Percentiles rank a stretch among this genome's conserved stretches.
Conservation (phyloP, 2,329 filamentous ascomycete species). For the Talaromyces rugulosus region DNA sequence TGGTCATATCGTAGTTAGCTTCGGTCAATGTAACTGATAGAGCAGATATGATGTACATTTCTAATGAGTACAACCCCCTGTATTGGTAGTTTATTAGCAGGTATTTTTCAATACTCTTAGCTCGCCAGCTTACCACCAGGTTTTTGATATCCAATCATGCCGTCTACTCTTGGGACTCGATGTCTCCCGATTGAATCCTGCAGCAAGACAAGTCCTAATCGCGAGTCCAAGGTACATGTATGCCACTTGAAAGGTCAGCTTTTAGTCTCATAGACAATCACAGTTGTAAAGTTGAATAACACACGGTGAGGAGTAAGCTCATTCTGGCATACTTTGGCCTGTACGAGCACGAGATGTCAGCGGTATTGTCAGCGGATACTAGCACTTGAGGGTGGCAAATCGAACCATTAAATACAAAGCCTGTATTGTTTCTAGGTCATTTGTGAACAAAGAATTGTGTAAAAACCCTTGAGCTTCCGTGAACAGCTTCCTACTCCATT, state of each 20-base stretch:
- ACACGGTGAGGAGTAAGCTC: constrained; percentile 46
- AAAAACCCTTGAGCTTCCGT: constrained; percentile 38
- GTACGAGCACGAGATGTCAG: background rate
- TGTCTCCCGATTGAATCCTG: constrained; percentile 46
- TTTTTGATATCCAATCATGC: constrained; percentile 39
- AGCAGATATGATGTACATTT: constrained; percentile 34
- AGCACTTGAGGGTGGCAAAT: background rate
- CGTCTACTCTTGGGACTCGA: constrained; percentile 28
- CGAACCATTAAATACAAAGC: constrained; percentile 44
- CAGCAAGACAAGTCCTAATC: constrained; percentile 45
- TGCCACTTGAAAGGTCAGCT: constrained; percentile 23
- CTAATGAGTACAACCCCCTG: constrained; percentile 43
- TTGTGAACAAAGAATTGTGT: constrained; percentile 39
- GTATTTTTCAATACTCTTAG: background rate
- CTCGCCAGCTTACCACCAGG: constrained; percentile 40
- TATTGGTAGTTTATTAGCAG: background rate
- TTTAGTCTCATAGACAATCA: background rate
- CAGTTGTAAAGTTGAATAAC: constrained; percentile 11
- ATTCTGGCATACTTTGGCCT: constrained; percentile 49
- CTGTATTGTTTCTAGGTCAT: constrained; percentile 47
- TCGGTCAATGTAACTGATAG: background rate
- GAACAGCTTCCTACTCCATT: constrained; percentile 47
- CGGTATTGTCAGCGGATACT: constrained; percentile 1
- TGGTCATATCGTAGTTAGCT: background rate
- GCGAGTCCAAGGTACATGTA: constrained; percentile 49